These are phyloP conservation scores for Dissophora globulifera DNA, from an alignment of 192 early-diverging fungal genomes.

Conservation along the genomic window DNA sequence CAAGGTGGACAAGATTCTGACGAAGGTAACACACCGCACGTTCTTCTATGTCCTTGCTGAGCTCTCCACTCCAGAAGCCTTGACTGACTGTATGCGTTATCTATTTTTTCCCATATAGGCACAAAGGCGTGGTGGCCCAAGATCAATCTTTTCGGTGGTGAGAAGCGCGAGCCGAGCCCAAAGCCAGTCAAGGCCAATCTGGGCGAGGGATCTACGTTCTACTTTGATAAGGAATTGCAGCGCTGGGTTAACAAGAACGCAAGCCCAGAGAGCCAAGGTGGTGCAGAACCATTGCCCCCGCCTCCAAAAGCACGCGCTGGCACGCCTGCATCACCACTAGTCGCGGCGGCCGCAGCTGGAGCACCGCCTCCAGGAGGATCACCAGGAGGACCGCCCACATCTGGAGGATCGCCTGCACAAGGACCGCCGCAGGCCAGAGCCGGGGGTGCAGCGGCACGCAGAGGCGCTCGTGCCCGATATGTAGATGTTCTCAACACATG, in stretches of 20 bases:
- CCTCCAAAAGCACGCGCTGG: slow-evolving; percentile 9
- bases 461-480: slow-evolving; percentile 52
- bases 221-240: slow-evolving; percentile 85
- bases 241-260: slow-evolving; percentile 83
- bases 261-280: not conserved
- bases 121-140: slow-evolving; percentile 6
- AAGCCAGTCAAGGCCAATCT: slow-evolving; percentile 81
- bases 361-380: not conserved
- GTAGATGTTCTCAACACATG: slow-evolving; percentile 46
- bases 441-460: slow-evolving; percentile 4
- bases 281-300: slow-evolving; percentile 6
- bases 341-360: not conserved
- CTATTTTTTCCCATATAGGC: not conserved
- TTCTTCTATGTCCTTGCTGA: too few relatives aligned
- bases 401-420: not conserved
- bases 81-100: too few relatives aligned
- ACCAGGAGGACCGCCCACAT: not conserved
- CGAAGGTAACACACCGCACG: slow-evolving; percentile 2
- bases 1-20: not conserved
- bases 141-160: slow-evolving; percentile 14
- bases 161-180: slow-evolving; percentile 20
- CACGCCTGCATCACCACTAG: not conserved
- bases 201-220: slow-evolving; percentile 82
- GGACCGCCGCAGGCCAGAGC: slow-evolving; percentile 22
- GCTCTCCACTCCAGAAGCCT: too few relatives aligned